Evolutionary conservation across 2,329 filamentous ascomycete genomes (phyloP), one percentile per base, ranked within the genome.

Genomic region (Ilyonectria mors-panacis): DNA sequence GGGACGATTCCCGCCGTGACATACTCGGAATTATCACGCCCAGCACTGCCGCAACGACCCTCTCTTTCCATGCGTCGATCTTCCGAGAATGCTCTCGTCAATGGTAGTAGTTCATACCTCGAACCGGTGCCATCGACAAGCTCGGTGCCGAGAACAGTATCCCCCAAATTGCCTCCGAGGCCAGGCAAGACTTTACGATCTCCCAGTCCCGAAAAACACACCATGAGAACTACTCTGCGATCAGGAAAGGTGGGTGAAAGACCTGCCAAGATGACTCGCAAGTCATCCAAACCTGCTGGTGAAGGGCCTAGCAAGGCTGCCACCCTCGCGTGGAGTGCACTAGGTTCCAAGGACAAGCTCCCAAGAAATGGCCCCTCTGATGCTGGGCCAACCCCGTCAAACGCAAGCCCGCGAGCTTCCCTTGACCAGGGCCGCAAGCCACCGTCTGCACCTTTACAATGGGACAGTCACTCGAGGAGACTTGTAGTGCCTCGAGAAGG

Each of bases 1-100:
- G 93, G 94, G 13, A 96, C 93, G 1, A 91, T 97, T 69, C 94
- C 93, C 53, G 92, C 93, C 8, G 88, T 95, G 55, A 91, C 87
- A 66, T 97, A 97, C 77, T 88, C 90, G 5, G 92, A 97, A 73
- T 85, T 97, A n/a, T 92, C 93, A n/a, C 89, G 91, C 63, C 92
- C 92, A 13, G 76, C 82, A 13, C 81, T 89, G 10, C 85, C 90
- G 13, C 82, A 86, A 55, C 85, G 93, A 26, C 88, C 89, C 28
- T 84, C 86, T 1, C 78, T 87, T 45, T 86, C 88, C n/a, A 81
- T 79, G 59, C 86, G 84, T 79, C 84, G 83, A 76, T 88, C 85
- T 59, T 87, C 86, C 0, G 87, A 88, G 45, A 79, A 80, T 35
- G 81, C 83, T 45, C 78, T 82, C 17, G 77, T 82, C 26, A 81